phyloP scores from a whole-genome alignment of 371 early-diverging fungal genomes.

The Lichtheimia hyalospora region DNA sequence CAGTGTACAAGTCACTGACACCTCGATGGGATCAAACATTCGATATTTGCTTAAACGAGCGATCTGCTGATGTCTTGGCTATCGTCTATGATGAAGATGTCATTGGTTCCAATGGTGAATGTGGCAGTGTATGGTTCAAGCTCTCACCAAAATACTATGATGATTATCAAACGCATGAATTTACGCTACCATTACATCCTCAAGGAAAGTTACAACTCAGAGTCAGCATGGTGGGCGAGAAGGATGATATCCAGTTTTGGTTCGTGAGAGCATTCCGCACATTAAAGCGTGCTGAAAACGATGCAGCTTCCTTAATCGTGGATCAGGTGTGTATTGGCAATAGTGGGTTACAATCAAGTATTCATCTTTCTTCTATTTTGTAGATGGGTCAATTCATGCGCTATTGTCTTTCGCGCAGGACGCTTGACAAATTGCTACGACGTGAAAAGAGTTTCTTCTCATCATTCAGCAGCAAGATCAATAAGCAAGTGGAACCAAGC shows the following conservation, averaged over 20 bases:
- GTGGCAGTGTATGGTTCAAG: slow-evolving; percentile 68
- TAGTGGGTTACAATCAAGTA: background rate
- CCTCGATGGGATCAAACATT: slow-evolving; percentile 94
- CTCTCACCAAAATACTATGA: slow-evolving; percentile 61
- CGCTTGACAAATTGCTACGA: slow-evolving; percentile 40
- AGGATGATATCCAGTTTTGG: slow-evolving; percentile 92
- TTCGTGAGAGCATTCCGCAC: slow-evolving; percentile 82
- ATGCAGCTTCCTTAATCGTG: slow-evolving; percentile 70
- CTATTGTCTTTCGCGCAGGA: slow-evolving; percentile 51
- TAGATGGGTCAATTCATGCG: slow-evolving; percentile 63
- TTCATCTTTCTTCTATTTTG: background rate
- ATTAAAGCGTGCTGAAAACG: slow-evolving; percentile 72
- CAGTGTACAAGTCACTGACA: slow-evolving; percentile 73
- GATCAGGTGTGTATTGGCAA: slow-evolving; percentile 62
- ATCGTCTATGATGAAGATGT: slow-evolving; percentile 78
- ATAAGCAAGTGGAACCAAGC: slow-evolving; percentile 38
- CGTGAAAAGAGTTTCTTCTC: slow-evolving; percentile 47
- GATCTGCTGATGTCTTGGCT: slow-evolving; percentile 63
- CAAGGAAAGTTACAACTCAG: slow-evolving; percentile 81
- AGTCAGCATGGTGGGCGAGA: slow-evolving; percentile 88
- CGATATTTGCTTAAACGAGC: slow-evolving; percentile 64
- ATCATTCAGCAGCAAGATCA: slow-evolving; percentile 27
- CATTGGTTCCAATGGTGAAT: slow-evolving; percentile 80
- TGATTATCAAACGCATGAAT: slow-evolving; percentile 79
- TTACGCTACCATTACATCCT: slow-evolving; percentile 82